Evolutionary conservation across 2,329 filamentous ascomycete species (phyloP).

Genomic region (Rhynchosporium secalis): DNA sequence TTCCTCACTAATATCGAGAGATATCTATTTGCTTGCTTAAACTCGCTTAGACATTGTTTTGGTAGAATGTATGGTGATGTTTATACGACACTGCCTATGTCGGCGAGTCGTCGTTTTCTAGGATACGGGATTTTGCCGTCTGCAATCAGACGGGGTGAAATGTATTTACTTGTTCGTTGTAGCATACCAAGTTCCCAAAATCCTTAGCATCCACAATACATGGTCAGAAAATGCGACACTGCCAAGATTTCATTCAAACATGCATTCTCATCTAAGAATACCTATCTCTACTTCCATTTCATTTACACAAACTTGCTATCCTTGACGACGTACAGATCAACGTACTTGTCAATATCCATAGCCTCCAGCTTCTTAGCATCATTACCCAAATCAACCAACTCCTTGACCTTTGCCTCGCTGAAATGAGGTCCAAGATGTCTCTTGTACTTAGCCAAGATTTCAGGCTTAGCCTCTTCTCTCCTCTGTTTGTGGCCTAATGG

Average conservation of each 20-base stretch:
- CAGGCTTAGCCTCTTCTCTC: slow-evolving; percentile 95
- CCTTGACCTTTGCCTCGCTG: slow-evolving; percentile 71
- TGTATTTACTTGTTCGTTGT: no score
- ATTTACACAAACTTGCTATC: slow-evolving; percentile 58
- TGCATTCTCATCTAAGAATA: slow-evolving; percentile 14
- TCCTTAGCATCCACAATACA: no score
- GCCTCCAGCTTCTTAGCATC: slow-evolving; percentile 73
- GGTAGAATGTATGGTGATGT: no score
- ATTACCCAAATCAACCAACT: slow-evolving; percentile 78
- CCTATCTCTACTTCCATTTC: background rate
- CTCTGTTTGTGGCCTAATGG: slow-evolving; percentile 89
- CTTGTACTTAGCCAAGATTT: slow-evolving; percentile 95
- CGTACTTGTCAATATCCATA: slow-evolving; percentile 87
- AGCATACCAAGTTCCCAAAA: no score
- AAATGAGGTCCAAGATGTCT: slow-evolving; percentile 86
- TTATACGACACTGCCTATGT: no score
- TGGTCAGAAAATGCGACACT: no score
- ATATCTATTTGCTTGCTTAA: no score
- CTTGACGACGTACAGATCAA: slow-evolving; percentile 74
- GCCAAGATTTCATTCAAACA: background rate
- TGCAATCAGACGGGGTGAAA: no score
- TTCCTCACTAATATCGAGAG: no score
- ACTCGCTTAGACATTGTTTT: no score
- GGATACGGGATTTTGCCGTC: no score
- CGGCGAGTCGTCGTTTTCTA: no score